Base-by-base conservation (phyloP, 208 protist genomes). In the Vickermania spadyakhi region DNA sequence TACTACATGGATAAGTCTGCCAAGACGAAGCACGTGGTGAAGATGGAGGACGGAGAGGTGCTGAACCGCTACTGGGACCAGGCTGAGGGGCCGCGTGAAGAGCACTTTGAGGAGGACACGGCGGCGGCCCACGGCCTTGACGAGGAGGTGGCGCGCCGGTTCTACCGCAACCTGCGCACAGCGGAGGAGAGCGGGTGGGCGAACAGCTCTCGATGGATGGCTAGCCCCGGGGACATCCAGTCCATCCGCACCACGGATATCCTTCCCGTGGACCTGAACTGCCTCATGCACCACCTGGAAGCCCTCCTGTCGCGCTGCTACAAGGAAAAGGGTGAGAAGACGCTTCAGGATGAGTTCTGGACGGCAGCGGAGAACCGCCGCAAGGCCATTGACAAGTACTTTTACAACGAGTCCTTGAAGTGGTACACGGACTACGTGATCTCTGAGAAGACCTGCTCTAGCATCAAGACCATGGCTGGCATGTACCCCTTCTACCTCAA, bases 231-330 rank as follows among this genome's bases (percentile, higher is more conserved):
- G 13, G 21, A 55, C 7, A 13, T 81, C 7, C 11, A 1, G 0
- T 28, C 57, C 2, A 78, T 80, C 22, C 5, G 56, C 26, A 77
- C 64, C 3, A 53, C 58, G 31, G 18, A 58, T 4, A 26, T 82
- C 2, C 11, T 75, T 14, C 76, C 76, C 5, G 76, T 84, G 13
- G 76, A 82, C 57, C 56, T 82, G 3, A 80, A 81, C 31, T 26
- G 28, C 13, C 59, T 81, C 1, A 11, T 55, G 4, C 74, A 75
- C 28, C 27, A 28, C 5, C 42, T 65, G 22, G 62, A 77, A 30
- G n/a, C 49, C 7, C 56, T 31, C 18, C 4, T 78, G 4, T 18
- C 70, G 5, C 18, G 18, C 18, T 62, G 56, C 45, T 53, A 29
- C n/a, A 5, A 18, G 26, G 41, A 36, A 28, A 49, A n/a, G 18